A percentile compares a stretch with the other conserved stretches of the same genome.
Evolutionary conservation across 2,329 filamentous ascomycete genomes (phyloP).

Genomic region (Fusarium coffeatum): DNA sequence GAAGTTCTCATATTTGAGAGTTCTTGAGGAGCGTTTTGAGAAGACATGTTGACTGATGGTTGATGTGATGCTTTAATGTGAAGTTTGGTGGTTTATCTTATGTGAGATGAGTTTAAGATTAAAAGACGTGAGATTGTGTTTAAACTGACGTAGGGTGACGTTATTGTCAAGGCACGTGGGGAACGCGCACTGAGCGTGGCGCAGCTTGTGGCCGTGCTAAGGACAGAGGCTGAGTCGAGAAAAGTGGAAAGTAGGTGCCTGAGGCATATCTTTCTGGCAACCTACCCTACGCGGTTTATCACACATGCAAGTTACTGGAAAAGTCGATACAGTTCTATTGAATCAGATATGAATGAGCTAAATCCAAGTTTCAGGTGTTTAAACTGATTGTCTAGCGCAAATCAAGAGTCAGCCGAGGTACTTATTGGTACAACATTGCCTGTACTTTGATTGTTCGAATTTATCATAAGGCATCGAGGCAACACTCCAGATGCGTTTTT

Average conservation of each 20-base stretch:
- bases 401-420: no score
- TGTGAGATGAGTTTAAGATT: background rate
- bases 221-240: background rate
- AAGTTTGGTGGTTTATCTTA: background rate
- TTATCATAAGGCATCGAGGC: accelerated
- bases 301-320: no score
- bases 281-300: background rate
- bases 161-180: conserved; percentile 6
- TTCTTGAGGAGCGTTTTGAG: conserved; percentile 4
- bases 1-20: conserved; percentile 3
- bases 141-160: conserved; percentile 20
- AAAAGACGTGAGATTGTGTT: background rate
- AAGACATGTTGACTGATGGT: background rate
- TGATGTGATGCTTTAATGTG: no score
- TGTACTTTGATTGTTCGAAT: accelerated
- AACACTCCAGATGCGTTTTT: no score
- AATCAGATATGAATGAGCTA: background rate
- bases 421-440: accelerated
- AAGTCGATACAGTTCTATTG: accelerated
- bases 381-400: accelerated
- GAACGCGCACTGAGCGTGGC: background rate
- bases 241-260: background rate
- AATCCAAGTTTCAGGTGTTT: accelerated
- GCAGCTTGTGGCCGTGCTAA: background rate
- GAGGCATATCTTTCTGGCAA: accelerated